Conservation (phyloP, 2,329 filamentous ascomycete species). For the Geoglossum cookeanum region DNA sequence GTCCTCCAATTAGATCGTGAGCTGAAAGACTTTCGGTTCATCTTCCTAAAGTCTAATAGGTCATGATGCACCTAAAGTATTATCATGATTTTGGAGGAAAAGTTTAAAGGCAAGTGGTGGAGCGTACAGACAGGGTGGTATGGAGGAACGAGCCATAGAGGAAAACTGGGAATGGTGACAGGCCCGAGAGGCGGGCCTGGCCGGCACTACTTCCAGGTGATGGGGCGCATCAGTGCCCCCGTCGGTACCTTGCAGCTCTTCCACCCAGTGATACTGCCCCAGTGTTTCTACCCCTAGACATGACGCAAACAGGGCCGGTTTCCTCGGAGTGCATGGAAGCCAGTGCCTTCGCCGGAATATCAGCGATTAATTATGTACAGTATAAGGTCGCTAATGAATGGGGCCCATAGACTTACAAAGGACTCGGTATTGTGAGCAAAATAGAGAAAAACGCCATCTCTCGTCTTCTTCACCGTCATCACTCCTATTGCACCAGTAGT, state of each 20-base stretch:
- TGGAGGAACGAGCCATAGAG: not conserved
- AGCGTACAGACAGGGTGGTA: not conserved
- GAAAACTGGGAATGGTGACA: not conserved
- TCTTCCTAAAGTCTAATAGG: not conserved
- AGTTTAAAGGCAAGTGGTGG: not conserved
- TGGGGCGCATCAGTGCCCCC: not conserved
- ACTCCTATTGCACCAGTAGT: conserved; percentile 81
- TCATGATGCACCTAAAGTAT: not conserved
- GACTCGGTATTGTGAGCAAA: conserved; percentile 94
- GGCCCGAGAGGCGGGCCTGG: not conserved
- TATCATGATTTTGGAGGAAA: not conserved
- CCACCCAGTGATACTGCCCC: conserved; percentile 27
- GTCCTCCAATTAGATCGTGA: not conserved
- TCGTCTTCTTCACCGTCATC: conserved; percentile 71
- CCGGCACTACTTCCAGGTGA: no score
- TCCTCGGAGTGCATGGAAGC: conserved; percentile 77
- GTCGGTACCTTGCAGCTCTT: not conserved
- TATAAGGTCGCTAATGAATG: not conserved
- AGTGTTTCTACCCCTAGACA: conserved; percentile 52
- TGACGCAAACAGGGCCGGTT: conserved; percentile 55
- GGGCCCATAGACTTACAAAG: conserved; percentile 28
- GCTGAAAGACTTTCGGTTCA: not conserved
- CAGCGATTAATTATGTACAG: not conserved
- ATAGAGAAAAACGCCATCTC: conserved; percentile 60
- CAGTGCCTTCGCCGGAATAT: conserved; percentile 34